Percentiles rank a stretch among this genome's conserved stretches.
Evolutionary conservation across 768 basidiomycete genomes (phyloP).

Genomic region (Leucosporidium creatinivorum): DNA sequence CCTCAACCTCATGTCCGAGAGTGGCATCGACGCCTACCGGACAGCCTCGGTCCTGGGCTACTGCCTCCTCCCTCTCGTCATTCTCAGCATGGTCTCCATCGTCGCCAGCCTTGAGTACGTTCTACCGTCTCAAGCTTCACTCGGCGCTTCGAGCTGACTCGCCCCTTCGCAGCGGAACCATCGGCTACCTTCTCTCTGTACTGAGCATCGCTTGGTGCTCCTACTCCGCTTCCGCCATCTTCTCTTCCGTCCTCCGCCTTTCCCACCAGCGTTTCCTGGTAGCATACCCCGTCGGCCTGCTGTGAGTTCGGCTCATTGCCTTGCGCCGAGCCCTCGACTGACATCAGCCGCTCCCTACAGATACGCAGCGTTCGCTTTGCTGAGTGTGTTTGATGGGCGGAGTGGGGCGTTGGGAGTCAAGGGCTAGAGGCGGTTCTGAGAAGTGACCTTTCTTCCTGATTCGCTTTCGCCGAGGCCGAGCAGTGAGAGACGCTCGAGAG

Average conservation of each 20-base stretch:
- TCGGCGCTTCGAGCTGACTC: neutral
- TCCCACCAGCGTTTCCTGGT: conserved; percentile 89
- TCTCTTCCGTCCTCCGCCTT: conserved; percentile 90
- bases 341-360: neutral
- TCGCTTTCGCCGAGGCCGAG: too few relatives aligned
- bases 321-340: conserved; percentile 44
- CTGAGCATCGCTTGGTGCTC: conserved; percentile 94
- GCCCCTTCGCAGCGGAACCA: conserved; percentile 54
- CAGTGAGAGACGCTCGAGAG: too few relatives aligned
- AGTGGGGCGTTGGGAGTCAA: conserved; percentile 2
- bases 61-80: conserved; percentile 93
- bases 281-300: conserved; percentile 86
- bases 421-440: neutral
- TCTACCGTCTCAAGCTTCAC: neutral
- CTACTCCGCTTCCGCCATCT: conserved; percentile 89
- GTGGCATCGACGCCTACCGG: conserved; percentile 89
- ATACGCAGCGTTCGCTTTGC: conserved; percentile 4
- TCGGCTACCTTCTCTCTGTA: conserved; percentile 76
- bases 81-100: conserved; percentile 80
- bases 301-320: conserved; percentile 41
- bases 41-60: conserved; percentile 88
- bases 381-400: conserved; percentile 8
- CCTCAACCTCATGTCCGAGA: conserved; percentile 92
- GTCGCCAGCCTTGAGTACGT: conserved; percentile 80
- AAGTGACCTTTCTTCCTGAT: neutral